Percentiles rank a stretch among this genome's conserved stretches.
Conservation (phyloP, 257 asterid species). For the Solanum dulcamara region DNA sequence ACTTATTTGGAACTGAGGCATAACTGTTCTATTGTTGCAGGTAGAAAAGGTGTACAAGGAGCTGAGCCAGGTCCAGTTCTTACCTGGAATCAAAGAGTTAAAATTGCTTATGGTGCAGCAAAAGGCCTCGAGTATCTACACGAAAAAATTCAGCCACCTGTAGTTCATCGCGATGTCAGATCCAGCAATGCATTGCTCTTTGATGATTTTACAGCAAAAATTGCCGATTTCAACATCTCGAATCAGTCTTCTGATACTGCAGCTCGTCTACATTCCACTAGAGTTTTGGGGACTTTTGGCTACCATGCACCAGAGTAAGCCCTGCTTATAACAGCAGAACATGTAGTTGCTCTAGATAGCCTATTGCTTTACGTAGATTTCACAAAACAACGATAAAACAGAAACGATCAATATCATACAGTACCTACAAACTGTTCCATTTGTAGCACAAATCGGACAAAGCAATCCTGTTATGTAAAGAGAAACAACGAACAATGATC, state of each 20-base stretch:
- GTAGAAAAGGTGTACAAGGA: conserved; percentile 88
- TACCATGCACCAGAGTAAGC: conserved; percentile 91
- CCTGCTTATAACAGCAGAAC: neutral
- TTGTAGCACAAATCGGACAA: neutral
- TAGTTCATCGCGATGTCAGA: conserved; percentile 84
- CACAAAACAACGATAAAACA: neutral
- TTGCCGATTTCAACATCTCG: conserved; percentile 75
- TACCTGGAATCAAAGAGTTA: conserved; percentile 79
- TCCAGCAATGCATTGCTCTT: conserved; percentile 88
- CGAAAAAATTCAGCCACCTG: conserved; percentile 79
- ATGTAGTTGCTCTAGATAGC: neutral
- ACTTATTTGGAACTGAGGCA: neutral
- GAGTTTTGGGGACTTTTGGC: conserved; percentile 87
- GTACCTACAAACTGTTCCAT: neutral
- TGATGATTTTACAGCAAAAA: conserved; percentile 64
- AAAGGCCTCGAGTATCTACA: conserved; percentile 77
- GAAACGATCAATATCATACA: neutral
- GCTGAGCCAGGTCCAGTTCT: conserved; percentile 91
- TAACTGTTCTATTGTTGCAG: conserved; percentile 13
- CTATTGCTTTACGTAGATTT: neutral
- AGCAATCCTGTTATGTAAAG: neutral
- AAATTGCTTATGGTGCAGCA: conserved; percentile 89
- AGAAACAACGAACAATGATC: neutral
- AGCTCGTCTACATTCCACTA: conserved; percentile 85
- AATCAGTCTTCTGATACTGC: conserved; percentile 90